Conservation (phyloP, 192 early-diverging fungal species). For the Backusella australiensis region DNA sequence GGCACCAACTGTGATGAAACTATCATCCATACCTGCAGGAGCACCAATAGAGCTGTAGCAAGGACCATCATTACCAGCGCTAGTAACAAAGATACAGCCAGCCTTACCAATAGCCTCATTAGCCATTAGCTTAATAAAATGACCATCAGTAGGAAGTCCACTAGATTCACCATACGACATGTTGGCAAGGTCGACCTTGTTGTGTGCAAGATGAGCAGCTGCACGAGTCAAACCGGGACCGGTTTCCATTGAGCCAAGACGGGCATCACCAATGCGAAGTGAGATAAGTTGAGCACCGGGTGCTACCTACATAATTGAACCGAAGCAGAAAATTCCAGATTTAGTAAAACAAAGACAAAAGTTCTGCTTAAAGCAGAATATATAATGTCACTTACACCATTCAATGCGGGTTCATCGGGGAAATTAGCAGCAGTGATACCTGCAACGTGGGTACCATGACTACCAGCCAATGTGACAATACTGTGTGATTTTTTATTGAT, state of each 20-base stretch:
- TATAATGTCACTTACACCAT: conserved; percentile 61
- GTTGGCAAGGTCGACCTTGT: conserved; percentile 72
- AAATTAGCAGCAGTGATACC: conserved; percentile 89
- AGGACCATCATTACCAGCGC: conserved; percentile 93
- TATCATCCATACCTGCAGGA: conserved; percentile 73
- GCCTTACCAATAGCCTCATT: conserved; percentile 82
- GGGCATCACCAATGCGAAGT: conserved; percentile 86
- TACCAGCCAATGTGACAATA: conserved; percentile 81
- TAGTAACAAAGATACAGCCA: conserved; percentile 83
- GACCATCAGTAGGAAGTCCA: conserved; percentile 66
- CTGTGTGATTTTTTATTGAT: conserved; percentile 25
- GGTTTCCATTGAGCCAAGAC: conserved; percentile 74
- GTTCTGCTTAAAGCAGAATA: not conserved
- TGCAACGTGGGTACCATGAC: conserved; percentile 94
- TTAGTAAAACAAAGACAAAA: not conserved
- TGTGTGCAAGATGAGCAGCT: conserved; percentile 66
- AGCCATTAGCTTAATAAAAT: conserved; percentile 78
- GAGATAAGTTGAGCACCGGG: conserved; percentile 95
- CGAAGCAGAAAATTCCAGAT: not conserved
- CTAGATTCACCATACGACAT: conserved; percentile 90
- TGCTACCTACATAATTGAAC: conserved; percentile 55
- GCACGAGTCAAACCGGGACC: conserved; percentile 80
- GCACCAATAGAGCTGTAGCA: conserved; percentile 80
- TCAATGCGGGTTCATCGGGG: conserved; percentile 78
- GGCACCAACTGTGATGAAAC: conserved; percentile 91